Conservation (phyloP, 257 asterid species). For the Agastache rugosa region DNA sequence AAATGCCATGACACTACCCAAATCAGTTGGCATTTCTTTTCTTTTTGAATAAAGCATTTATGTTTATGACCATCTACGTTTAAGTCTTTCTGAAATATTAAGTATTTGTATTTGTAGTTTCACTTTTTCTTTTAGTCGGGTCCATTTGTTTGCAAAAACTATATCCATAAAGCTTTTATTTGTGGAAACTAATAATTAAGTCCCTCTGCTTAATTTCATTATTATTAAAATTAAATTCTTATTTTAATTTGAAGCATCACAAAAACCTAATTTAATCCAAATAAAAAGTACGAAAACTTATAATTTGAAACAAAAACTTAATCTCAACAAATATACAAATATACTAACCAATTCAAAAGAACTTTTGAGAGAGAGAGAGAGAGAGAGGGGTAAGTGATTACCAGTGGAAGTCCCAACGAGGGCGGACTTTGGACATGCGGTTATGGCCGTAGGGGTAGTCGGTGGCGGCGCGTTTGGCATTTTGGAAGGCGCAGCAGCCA, state of each 20-base stretch:
- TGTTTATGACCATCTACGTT: neutral
- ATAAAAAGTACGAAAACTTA: neutral
- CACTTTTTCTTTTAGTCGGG: neutral
- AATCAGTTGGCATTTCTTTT: neutral
- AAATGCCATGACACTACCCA: neutral
- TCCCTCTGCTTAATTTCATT: too few relatives aligned
- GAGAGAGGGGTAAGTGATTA: neutral
- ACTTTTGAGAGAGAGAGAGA: neutral
- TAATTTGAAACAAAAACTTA: neutral
- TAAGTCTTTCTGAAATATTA: neutral
- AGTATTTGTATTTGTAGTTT: neutral
- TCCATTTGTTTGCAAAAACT: neutral
- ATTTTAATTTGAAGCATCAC: neutral
- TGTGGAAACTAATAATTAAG: neutral
- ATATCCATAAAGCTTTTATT: neutral
- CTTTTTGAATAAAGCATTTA: neutral
- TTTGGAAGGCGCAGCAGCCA: conserved; percentile 94
- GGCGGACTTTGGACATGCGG: conserved; percentile 84
- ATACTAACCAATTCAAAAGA: neutral
- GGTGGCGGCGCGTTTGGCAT: conserved; percentile 66
- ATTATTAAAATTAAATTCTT: neutral
- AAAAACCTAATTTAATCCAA: neutral
- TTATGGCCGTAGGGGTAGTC: conserved; percentile 72
- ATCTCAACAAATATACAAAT: neutral
- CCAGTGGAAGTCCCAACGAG: conserved; percentile 97